Conservation (phyloP, 306 rosid species). For the Arachis hypogaea region DNA sequence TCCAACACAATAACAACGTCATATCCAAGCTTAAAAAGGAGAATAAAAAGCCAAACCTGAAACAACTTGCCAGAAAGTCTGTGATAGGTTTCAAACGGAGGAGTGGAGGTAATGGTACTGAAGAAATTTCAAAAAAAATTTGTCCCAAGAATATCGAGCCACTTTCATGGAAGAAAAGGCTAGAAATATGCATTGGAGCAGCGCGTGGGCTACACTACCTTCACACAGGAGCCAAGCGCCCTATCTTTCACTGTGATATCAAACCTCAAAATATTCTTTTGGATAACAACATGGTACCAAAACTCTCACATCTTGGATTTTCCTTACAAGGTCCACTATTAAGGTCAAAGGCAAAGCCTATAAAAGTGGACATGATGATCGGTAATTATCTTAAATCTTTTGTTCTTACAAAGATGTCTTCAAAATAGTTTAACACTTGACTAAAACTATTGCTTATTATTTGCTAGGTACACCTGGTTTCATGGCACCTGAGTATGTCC, state of each 20-base stretch:
- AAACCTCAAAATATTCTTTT: background rate
- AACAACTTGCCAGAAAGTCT: no score
- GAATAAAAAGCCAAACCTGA: no score
- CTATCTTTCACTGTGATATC: background rate
- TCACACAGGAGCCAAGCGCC: slow-evolving; percentile 35
- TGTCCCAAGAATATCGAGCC: background rate
- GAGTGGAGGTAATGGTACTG: no score
- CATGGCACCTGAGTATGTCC: background rate
- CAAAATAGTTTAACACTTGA: background rate
- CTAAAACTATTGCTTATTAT: background rate
- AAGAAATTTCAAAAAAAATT: no score
- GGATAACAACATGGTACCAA: slow-evolving; percentile 8
- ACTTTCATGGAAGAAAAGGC: slow-evolving; percentile 34
- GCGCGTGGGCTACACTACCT: slow-evolving; percentile 39
- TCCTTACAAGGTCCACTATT: background rate
- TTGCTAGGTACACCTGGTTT: background rate
- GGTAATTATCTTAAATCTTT: slow-evolving; percentile 3
- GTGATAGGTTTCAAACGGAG: no score
- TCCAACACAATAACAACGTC: no score
- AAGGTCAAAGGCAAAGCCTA: background rate
- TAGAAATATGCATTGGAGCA: slow-evolving; percentile 28
- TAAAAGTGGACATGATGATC: background rate
- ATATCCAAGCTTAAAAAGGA: no score
- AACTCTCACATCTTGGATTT: background rate
- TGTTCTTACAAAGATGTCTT: background rate